Evolutionary conservation across 2,329 filamentous ascomycete species (phyloP).

Genomic region (Xylaria sp.): DNA sequence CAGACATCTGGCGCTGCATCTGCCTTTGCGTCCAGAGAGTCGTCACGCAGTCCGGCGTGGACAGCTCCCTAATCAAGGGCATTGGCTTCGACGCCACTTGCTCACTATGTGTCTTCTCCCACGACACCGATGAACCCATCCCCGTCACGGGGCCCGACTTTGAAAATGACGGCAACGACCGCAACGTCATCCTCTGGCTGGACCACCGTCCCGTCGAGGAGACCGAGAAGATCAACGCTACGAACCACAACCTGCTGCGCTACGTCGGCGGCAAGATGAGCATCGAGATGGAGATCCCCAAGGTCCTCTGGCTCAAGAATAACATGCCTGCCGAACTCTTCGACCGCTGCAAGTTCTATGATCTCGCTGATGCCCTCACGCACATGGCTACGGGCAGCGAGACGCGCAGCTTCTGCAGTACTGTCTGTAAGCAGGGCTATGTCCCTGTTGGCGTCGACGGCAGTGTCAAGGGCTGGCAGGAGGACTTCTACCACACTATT

Average conservation of each 20-base stretch:
- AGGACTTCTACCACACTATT: slow-evolving; percentile 83
- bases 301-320: slow-evolving; percentile 97
- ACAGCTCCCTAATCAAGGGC: slow-evolving; percentile 70
- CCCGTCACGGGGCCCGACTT: slow-evolving; percentile 88
- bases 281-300: slow-evolving; percentile 99
- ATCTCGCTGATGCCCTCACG: slow-evolving; percentile 86
- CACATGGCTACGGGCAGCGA: slow-evolving; percentile 91
- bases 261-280: slow-evolving; percentile 99
- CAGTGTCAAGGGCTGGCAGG: slow-evolving; percentile 96
- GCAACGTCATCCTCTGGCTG: slow-evolving; percentile 95
- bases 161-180: slow-evolving; percentile 71
- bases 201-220: slow-evolving; percentile 90
- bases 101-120: slow-evolving; percentile 83
- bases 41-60: slow-evolving; percentile 73
- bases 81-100: slow-evolving; percentile 99
- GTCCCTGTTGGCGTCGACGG: slow-evolving; percentile 96
- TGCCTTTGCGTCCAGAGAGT: slow-evolving; percentile 81
- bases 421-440: slow-evolving; percentile 95
- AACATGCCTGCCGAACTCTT: slow-evolving; percentile 93
- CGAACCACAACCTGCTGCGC: slow-evolving; percentile 83
- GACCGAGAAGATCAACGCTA: slow-evolving; percentile 88
- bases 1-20: slow-evolving; percentile 94
- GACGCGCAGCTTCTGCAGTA: slow-evolving; percentile 88
- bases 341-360: slow-evolving; percentile 92
- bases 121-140: slow-evolving; percentile 85